A percentile compares a stretch with the other conserved stretches of the same genome.
Conservation (phyloP, 306 rosid species). For the Acacia crassicarpa region DNA sequence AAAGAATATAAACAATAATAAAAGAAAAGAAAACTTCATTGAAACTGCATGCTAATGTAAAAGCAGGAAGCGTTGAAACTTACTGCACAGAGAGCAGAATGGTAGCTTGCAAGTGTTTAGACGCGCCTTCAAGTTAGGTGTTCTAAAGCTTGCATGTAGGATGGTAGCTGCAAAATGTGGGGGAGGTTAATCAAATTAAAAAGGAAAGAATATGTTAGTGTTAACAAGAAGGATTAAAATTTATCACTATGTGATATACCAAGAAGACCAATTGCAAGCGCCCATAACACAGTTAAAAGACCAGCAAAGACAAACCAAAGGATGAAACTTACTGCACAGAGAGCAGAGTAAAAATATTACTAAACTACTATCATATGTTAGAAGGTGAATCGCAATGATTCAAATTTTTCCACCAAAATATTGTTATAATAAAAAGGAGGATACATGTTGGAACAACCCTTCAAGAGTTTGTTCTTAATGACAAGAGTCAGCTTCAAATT, state of each 20-base stretch:
- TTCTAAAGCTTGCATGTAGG: constrained; percentile 96
- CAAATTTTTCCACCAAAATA: constrained; percentile 18
- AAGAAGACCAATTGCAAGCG: constrained; percentile 80
- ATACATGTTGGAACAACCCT: constrained; percentile 7
- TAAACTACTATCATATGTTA: neutral
- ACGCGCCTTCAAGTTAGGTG: constrained; percentile 98
- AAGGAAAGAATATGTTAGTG: neutral
- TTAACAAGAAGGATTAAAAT: constrained; percentile 5
- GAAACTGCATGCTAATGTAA: too few relatives aligned
- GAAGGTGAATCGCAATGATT: constrained; percentile 5
- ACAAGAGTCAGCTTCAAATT: too few relatives aligned
- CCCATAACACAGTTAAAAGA: constrained; percentile 76
- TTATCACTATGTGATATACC: constrained; percentile 48
- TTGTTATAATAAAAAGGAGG: constrained; percentile 15
- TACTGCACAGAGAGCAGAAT: too few relatives aligned
- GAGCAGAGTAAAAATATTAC: neutral
- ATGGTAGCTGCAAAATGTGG: constrained; percentile 57
- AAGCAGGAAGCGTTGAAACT: too few relatives aligned
- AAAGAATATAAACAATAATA: too few relatives aligned
- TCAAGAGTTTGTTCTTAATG: too few relatives aligned
- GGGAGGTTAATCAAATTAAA: constrained; percentile 20
- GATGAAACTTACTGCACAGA: constrained; percentile 65
- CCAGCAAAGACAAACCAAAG: constrained; percentile 92
- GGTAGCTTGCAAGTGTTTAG: too few relatives aligned
- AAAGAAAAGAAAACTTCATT: too few relatives aligned